Conservation (phyloP, 805 yeast genomes). For the Myxozyma melibiosi region DNA sequence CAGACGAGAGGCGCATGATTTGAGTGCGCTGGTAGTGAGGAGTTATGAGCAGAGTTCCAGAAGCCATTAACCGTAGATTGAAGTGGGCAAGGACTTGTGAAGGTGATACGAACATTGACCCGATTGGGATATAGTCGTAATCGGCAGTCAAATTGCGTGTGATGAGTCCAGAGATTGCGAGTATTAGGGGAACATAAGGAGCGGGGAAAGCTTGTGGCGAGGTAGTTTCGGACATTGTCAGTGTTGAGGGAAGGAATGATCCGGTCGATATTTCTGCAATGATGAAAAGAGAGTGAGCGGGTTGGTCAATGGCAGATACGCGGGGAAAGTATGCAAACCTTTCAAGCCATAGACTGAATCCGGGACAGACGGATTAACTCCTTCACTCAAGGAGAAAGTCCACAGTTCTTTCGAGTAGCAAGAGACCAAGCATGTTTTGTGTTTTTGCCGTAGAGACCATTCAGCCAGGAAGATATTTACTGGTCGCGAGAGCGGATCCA, state of each 20-base stretch:
- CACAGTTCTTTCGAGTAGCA: slow-evolving; percentile 30
- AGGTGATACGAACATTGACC: slow-evolving; percentile 27
- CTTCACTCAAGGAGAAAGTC: slow-evolving; percentile 30
- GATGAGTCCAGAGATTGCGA: slow-evolving; percentile 24
- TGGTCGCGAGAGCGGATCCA: slow-evolving; percentile 31
- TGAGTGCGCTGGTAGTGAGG: slow-evolving; percentile 23
- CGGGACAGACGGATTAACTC: slow-evolving; percentile 21
- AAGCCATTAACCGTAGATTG: slow-evolving; percentile 20
- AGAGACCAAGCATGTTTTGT: slow-evolving; percentile 22
- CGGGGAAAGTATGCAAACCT: slow-evolving; percentile 14
- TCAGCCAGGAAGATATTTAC: slow-evolving; percentile 26
- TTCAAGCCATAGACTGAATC: slow-evolving; percentile 26
- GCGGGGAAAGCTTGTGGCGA: slow-evolving; percentile 31
- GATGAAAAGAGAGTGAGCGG: background rate
- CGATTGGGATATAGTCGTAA: slow-evolving; percentile 31
- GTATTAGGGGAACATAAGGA: slow-evolving; percentile 30
- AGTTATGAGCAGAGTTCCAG: slow-evolving; percentile 27
- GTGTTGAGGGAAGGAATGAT: slow-evolving; percentile 30
- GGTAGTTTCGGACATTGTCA: slow-evolving; percentile 18
- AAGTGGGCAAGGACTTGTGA: slow-evolving; percentile 12
- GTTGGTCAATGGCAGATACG: background rate
- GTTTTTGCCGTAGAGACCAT: slow-evolving; percentile 28
- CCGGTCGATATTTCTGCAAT: slow-evolving; percentile 32
- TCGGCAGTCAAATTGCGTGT: slow-evolving; percentile 23
- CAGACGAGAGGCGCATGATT: slow-evolving; percentile 8